phyloP scores from a whole-genome alignment of 2,329 filamentous ascomycete genomes.

The Aspergillus fischeri region DNA sequence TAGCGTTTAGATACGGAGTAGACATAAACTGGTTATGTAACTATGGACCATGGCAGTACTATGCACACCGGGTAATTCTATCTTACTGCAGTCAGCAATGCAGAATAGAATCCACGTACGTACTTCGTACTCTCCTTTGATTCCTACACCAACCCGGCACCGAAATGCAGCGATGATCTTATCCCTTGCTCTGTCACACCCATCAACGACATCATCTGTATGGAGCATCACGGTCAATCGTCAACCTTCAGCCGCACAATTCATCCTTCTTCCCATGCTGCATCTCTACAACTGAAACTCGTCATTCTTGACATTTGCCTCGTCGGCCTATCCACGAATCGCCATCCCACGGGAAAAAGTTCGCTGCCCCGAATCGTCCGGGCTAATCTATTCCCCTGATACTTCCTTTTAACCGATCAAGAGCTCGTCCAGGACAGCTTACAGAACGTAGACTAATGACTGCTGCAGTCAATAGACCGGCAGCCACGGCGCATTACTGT shows the following conservation, averaged over 20 bases:
- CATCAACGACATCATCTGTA: background rate
- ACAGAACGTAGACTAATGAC: background rate
- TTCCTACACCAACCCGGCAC: background rate
- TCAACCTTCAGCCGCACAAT: too few species aligned
- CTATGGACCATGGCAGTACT: background rate
- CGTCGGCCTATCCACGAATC: background rate
- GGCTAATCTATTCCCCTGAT: background rate
- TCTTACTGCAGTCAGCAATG: background rate
- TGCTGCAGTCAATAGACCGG: too few species aligned
- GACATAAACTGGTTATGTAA: background rate
- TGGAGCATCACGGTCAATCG: too few species aligned
- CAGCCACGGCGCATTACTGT: background rate
- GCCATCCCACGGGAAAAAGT: background rate
- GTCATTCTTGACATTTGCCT: background rate
- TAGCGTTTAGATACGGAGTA: too few species aligned
- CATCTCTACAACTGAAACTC: background rate
- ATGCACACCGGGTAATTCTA: background rate
- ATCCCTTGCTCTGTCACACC: background rate
- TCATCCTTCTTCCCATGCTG: background rate
- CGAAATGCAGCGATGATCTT: background rate
- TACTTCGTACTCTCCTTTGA: background rate
- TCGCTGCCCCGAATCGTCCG: background rate
- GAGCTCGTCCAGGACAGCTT: background rate
- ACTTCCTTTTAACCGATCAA: background rate
- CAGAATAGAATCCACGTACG: background rate